Evolutionary conservation across 164 flowering plant genomes (phyloP), one percentile per base, ranked within the genome.

Genomic region (Aristolochia fimbriata): DNA sequence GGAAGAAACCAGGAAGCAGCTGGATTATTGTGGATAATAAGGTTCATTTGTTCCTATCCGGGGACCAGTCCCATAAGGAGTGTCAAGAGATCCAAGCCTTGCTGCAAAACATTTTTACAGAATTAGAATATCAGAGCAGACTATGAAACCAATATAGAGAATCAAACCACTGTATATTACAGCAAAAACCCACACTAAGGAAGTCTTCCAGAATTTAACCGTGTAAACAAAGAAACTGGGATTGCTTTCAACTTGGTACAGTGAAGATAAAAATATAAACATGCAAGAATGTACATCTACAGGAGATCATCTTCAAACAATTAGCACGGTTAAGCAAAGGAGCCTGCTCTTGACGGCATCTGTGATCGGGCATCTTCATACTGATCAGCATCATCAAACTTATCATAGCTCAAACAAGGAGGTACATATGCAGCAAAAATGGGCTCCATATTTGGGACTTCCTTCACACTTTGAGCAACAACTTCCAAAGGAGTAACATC

Each of bases 401-500:
- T 88, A 22, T 83, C 96, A 3, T 68, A 64, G 61, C 72, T 72
- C 84, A 93, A 75, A 74, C 87, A 72, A n/a, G 79, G 81, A 11
- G 97, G 92, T 27, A 90, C 62, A 67, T 68, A 93, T 3, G 94
- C 73, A 62, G 73, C 72, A 76, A 70, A 82, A 41, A 90, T 65
- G 0, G 64, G 64, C 25, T 86, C 93, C 85, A 88, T 72, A 70
- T 81, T 76, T 0, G 87, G 95, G 19, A 22, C 58, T 58, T 85
- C 85, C 74, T 86, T 83, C 37, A 69, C 22, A 11, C 76, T 80
- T 1, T 41, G 70, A 53, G 60, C 16, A 23, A 76, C 85, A 20
- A 82, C 89, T 64, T 88, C 96, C 19, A 93, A 87, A 30, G 99
- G 78, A 4, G 82, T 66, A 60, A 43, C 15, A 2, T 57, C n/a